phyloP scores from a whole-genome alignment of 2,329 filamentous ascomycete species.

The Aspergillus pseudoviridinutans region DNA sequence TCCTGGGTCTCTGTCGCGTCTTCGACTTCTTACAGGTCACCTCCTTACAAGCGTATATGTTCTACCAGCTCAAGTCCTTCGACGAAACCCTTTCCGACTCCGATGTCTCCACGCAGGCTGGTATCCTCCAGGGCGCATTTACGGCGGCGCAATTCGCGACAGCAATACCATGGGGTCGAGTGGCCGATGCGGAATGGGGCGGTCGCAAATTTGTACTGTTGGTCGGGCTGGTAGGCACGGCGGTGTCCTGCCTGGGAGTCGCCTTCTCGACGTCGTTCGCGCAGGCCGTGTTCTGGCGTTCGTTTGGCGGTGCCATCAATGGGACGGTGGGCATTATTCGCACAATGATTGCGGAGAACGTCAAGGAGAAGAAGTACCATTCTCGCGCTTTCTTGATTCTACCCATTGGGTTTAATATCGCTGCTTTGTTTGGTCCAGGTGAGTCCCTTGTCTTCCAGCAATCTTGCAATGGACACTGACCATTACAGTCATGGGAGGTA shows the following conservation, averaged over 20 bases:
- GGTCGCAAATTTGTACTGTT: slow-evolving; percentile 76
- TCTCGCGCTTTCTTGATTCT: slow-evolving; percentile 55
- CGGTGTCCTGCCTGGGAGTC: slow-evolving; percentile 62
- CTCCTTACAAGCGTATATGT: slow-evolving; percentile 63
- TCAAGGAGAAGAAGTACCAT: slow-evolving; percentile 63
- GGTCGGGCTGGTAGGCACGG: slow-evolving; percentile 68
- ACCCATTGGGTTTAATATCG: slow-evolving; percentile 65
- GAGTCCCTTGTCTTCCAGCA: slow-evolving; percentile 32
- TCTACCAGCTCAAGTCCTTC: slow-evolving; percentile 79
- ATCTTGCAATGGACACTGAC: slow-evolving; percentile 1
- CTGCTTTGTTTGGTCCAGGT: slow-evolving; percentile 50
- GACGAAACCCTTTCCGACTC: slow-evolving; percentile 52
- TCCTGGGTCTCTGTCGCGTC: slow-evolving; percentile 37
- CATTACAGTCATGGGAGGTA: slow-evolving; percentile 55
- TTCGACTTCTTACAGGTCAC: slow-evolving; percentile 40
- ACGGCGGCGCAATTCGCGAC: slow-evolving; percentile 76
- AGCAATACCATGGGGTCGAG: slow-evolving; percentile 73
- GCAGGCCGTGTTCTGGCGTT: slow-evolving; percentile 62
- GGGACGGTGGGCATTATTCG: slow-evolving; percentile 70
- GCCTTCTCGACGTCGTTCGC: slow-evolving; percentile 64
- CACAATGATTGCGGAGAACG: slow-evolving; percentile 68
- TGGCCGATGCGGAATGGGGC: slow-evolving; percentile 58
- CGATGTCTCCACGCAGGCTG: slow-evolving; percentile 69
- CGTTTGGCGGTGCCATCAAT: slow-evolving; percentile 64
- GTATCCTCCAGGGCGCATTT: slow-evolving; percentile 71